Conservation (phyloP, 2,329 filamentous ascomycete genomes). For the Neofusicoccum sp. region DNA sequence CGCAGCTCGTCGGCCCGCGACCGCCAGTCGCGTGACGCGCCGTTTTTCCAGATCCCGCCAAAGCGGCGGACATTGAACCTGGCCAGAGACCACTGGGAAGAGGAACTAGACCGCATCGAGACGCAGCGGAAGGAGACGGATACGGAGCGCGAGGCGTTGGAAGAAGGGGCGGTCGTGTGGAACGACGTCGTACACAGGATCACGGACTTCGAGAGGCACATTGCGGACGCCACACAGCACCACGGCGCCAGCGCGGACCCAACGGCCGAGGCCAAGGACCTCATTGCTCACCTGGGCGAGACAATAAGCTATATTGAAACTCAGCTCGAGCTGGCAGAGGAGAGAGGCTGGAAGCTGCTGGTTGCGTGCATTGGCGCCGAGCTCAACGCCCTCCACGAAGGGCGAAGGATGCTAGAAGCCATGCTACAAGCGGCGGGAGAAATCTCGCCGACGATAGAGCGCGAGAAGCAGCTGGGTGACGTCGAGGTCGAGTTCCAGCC, state of each 20-base stretch:
- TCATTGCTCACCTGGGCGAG: constrained; percentile 59
- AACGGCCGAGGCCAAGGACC: constrained; percentile 28
- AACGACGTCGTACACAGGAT: constrained; percentile 62
- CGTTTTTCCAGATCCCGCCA: constrained; percentile 43
- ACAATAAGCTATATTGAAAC: constrained; percentile 60
- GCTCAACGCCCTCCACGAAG: constrained; percentile 66
- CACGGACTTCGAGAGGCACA: constrained; percentile 64
- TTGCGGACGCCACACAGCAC: constrained; percentile 58
- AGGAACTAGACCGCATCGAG: constrained; percentile 61
- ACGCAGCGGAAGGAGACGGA: constrained; percentile 59
- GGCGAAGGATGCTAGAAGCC: constrained; percentile 57
- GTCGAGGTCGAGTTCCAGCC: constrained; percentile 20
- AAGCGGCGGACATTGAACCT: constrained; percentile 69
- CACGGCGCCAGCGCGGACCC: constrained; percentile 31
- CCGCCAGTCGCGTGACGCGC: constrained; percentile 27
- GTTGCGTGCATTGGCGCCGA: constrained; percentile 77
- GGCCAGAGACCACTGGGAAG: constrained; percentile 71
- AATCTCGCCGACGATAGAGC: constrained; percentile 25
- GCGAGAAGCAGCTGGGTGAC: constrained; percentile 18
- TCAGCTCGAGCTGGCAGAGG: constrained; percentile 59
- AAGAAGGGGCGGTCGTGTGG: constrained; percentile 70
- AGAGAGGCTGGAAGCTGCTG: constrained; percentile 71
- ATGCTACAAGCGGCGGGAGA: constrained; percentile 29
- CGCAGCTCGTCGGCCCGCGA: constrained; percentile 55
- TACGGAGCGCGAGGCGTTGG: constrained; percentile 65